Conservation (phyloP, 768 basidiomycete species). For the Mrakia hoshinonis region DNA sequence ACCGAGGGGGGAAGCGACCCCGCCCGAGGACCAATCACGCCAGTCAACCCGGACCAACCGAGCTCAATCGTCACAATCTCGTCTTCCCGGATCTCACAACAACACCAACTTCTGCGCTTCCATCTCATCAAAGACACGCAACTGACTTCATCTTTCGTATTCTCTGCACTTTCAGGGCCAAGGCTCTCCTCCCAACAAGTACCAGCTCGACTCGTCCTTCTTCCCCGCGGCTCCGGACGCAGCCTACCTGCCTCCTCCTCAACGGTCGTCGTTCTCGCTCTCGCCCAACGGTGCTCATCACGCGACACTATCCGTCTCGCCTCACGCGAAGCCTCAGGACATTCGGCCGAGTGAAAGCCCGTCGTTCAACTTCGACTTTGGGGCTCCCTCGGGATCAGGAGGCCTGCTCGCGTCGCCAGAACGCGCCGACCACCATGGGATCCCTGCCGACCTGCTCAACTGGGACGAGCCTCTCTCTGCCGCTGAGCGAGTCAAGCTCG, state of each 20-base stretch:
- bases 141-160: too few species aligned
- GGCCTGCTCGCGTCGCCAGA: neutral
- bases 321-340: too few species aligned
- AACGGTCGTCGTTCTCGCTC: neutral
- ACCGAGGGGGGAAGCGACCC: neutral
- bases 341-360: too few species aligned
- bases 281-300: neutral
- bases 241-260: constrained; percentile 5
- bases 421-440: neutral
- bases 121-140: too few species aligned
- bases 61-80: too few species aligned
- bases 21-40: too few species aligned
- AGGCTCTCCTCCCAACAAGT: neutral
- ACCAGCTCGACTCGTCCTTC: constrained; percentile 12
- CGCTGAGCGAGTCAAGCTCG: constrained; percentile 21
- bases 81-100: too few species aligned
- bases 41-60: too few species aligned
- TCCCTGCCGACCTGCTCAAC: constrained; percentile 13
- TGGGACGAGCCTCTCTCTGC: constrained; percentile 20
- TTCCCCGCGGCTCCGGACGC: constrained; percentile 8
- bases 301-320: neutral
- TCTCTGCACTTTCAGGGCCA: neutral
- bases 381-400: too few species aligned
- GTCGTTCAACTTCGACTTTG: too few species aligned
- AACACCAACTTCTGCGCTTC: too few species aligned